Base-by-base conservation (phyloP, 371 early-diverging fungal species). In the Mortierella sp. region DNA sequence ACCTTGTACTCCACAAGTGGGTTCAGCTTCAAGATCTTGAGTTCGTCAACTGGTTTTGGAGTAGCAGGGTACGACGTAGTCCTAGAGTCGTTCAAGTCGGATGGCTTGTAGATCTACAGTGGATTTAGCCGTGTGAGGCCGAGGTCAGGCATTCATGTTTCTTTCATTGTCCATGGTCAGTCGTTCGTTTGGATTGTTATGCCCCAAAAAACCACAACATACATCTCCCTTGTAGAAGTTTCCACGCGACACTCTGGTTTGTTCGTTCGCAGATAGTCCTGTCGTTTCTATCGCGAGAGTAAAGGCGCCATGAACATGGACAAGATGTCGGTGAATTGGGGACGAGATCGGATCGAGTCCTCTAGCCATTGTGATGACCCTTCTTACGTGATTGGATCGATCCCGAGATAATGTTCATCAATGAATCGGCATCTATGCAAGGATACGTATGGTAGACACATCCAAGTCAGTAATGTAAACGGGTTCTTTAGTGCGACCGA, bases 1-100 rank as follows among this genome's bases (percentile, higher is more conserved):
- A 82, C 82, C 82, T 93, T 92, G 81, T 91, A 94, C 79, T 90
- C 87, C 49, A 83, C 79, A 54, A 93, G 70, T 24, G 95, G 94
- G 71, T 94, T 82, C 19, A 92, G 61, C 19, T 86, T 88, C 45
- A 93, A 44, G 55, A 74, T 59, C 60, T 74, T 74, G 64, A 74
- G 68, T 50, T 74, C 68, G 39, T 74, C 76, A 21, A 63, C 57
- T 14, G 60, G 68, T 57, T 74, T 74, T 31, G 76, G 43, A 27
- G 64, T 55, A 19, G 64, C 21, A 12, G 48, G 24, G 24, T 60
- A 74, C 48, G 49, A 29, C 14, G 41, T 22, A 21, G 64, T 40
- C 57, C 60, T 63, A 40, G 60, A 54, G 28, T 62, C 63, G 54
- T 63, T 59, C 59, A 74, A 27, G 25, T 74, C 76, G 29, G 76